Evolutionary conservation across 495 filamentous ascomycete genomes (phyloP).

Genomic region (Jackrogersella minutella): DNA sequence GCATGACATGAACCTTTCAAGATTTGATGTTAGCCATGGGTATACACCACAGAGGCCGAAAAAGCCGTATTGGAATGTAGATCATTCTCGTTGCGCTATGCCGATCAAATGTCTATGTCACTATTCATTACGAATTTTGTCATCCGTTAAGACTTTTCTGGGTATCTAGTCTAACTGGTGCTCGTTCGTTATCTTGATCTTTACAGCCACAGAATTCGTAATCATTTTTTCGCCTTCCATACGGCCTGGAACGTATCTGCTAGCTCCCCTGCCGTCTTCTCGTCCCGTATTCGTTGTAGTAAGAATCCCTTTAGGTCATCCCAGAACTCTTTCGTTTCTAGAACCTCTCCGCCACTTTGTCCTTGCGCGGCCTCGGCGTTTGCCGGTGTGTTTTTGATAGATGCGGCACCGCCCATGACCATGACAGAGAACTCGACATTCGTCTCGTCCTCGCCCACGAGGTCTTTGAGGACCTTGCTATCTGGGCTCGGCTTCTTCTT

Average conservation of each 20-base stretch:
- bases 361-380: conserved; percentile 58
- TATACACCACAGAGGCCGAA: conserved; percentile 42
- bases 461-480: conserved; percentile 67
- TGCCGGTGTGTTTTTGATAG: conserved; percentile 45
- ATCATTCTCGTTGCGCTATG: conserved; percentile 34
- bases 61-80: conserved; percentile 40
- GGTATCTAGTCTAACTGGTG: not conserved
- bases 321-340: conserved; percentile 85
- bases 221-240: conserved; percentile 60
- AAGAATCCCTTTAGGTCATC: conserved; percentile 82
- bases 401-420: conserved; percentile 76
- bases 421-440: conserved; percentile 82
- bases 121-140: conserved; percentile 25
- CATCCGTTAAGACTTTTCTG: not conserved
- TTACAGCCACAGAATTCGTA: not conserved
- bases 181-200: not conserved
- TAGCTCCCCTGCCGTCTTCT: conserved; percentile 69
- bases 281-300: conserved; percentile 77
- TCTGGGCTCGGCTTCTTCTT: conserved; percentile 84
- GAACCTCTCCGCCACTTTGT: conserved; percentile 62
- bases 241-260: conserved; percentile 71
- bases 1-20: conserved; percentile 41
- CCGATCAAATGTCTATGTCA: conserved; percentile 21
- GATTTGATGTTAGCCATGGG: conserved; percentile 44
- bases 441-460: conserved; percentile 56